A percentile compares a stretch with the other conserved stretches of the same genome.
These are phyloP conservation scores for Agastache rugosa DNA, from an alignment of 257 asterid genomes.

Conservation along the genomic window DNA sequence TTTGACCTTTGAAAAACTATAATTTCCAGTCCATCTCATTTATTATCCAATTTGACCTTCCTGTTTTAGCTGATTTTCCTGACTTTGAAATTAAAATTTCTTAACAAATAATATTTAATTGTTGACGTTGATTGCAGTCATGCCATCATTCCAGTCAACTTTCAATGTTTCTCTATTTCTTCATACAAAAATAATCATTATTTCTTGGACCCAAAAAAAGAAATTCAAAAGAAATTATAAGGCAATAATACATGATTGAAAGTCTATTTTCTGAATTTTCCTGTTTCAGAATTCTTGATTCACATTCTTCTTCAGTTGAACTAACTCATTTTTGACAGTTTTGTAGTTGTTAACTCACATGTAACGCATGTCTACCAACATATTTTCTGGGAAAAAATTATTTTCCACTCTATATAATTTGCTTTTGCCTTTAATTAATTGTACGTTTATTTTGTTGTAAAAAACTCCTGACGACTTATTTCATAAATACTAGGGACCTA, in stretches of 20 bases:
- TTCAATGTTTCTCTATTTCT: conserved; percentile 1
- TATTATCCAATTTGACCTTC: not conserved
- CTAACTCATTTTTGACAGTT: conserved; percentile 17
- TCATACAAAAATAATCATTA: not conserved
- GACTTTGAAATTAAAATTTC: conserved; percentile 9
- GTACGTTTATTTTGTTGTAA: not conserved
- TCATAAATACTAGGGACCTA: too few relatives aligned
- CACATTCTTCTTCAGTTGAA: not conserved
- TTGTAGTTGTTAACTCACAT: conserved; percentile 33
- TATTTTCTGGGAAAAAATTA: not conserved
- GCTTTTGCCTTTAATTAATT: not conserved
- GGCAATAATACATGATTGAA: not conserved
- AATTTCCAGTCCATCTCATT: not conserved
- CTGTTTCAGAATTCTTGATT: not conserved
- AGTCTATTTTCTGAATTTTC: not conserved
- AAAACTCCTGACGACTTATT: not conserved
- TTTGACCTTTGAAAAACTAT: conserved; percentile 19
- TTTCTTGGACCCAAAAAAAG: not conserved
- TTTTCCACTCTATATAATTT: not conserved
- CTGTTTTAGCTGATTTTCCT: conserved; percentile 32
- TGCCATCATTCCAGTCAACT: conserved; percentile 27
- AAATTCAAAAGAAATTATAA: not conserved
- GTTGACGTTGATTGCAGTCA: conserved; percentile 28
- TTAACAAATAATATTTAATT: conserved; percentile 8
- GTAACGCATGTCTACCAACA: conserved; percentile 25